Evolutionary conservation across 1,139 yeast species (phyloP), one percentile per base, ranked within the genome.

Genomic region (Yueomyces sp.): DNA sequence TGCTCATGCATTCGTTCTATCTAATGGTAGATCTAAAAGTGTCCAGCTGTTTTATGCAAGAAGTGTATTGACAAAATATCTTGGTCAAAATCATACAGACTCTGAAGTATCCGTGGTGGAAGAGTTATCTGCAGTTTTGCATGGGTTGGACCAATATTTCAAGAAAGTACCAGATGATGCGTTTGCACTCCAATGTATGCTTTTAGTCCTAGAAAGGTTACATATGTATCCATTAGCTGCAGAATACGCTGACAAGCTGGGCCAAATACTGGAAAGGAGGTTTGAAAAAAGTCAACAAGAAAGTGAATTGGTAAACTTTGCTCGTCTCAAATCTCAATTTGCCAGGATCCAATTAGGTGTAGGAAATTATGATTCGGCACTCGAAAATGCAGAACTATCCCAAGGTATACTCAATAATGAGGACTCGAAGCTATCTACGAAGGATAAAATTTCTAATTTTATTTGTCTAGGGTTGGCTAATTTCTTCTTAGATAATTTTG

Each of bases 1-100:
- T 55, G 79, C 85, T 1, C 96, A 89, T 60, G 82, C 95, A 0
- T 82, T 73, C 52, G 72, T 78, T 12, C 64, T 87, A 40, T 78
- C 95, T 1, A 81, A 80, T 54, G 95, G 95, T 1, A 66, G 73
- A 41, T 75, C 78, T 28, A 78, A 82, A n/a, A 61, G 78, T 42
- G 78, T 91, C 0, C 87, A 83, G 57, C 60, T 86, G 39, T 64
- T 85, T 37, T 86, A 80, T 60, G 93, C 87, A 0, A 63, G 76
- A 1, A 72, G 78, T 36, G 67, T 80, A 36, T 54, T 67, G 48
- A 52, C 66, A 44, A 69, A 66, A 42, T 59, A 74, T 37, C 61
- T 76, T 34, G 69, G 66, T 1, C 48, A 61, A 2, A 62, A 61
- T 3, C 61, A 61, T 41, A 76, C 74, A 50, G 69, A 72, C n/a